Conservation (phyloP, 2,329 filamentous ascomycete genomes). For the Metarhizium anisopliae region DNA sequence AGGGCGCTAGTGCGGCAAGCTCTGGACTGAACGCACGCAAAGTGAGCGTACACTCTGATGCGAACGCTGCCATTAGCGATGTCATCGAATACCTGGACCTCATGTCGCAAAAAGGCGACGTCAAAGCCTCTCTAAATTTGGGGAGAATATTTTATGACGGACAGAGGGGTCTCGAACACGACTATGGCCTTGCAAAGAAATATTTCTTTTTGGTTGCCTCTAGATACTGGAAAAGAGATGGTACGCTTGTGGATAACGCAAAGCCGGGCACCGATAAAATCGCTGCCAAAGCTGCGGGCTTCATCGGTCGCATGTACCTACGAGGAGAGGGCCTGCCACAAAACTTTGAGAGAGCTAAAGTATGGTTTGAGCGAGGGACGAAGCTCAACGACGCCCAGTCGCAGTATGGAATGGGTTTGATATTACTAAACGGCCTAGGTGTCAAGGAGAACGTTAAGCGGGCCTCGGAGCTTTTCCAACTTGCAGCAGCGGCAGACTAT, state of each 20-base stretch:
- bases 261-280: conserved; percentile 65
- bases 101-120: conserved; percentile 81
- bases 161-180: conserved; percentile 62
- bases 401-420: conserved; percentile 74
- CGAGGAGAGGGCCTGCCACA: conserved; percentile 78
- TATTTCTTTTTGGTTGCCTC: conserved; percentile 76
- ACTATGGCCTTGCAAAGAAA: conserved; percentile 63
- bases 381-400: conserved; percentile 70
- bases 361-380: conserved; percentile 78
- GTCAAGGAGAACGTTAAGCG: conserved; percentile 58
- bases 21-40: conserved; percentile 75
- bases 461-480: conserved; percentile 68
- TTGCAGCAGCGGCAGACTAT: conserved; percentile 74
- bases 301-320: conserved; percentile 81
- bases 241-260: conserved; percentile 61
- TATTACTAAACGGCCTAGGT: conserved; percentile 73
- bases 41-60: conserved; percentile 64
- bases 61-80: conserved; percentile 82
- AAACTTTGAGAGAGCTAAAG: conserved; percentile 64
- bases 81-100: conserved; percentile 90
- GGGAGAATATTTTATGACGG: conserved; percentile 86
- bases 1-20: conserved; percentile 85
- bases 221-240: conserved; percentile 73
- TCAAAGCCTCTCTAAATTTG: conserved; percentile 77
- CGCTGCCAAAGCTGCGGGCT: conserved; percentile 76